Conservation (phyloP, 2,329 filamentous ascomycete genomes). For the Colletotrichum sidae region DNA sequence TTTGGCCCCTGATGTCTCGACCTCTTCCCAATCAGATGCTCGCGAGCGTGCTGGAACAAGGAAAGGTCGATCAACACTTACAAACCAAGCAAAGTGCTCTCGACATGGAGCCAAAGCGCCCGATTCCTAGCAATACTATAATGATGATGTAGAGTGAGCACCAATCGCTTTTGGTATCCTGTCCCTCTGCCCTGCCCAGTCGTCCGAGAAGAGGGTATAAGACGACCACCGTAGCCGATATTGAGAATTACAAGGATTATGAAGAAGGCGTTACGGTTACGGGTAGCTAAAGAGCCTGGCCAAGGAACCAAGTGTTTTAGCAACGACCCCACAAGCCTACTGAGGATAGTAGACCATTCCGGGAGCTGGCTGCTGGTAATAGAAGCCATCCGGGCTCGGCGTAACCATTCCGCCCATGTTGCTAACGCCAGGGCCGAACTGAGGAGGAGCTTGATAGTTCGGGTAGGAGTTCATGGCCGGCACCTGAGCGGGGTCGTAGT, state of each 20-base stretch:
- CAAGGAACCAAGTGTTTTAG: slow-evolving; percentile 21
- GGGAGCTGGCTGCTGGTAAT: slow-evolving; percentile 69
- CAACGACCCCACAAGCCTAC: slow-evolving; percentile 51
- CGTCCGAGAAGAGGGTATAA: slow-evolving; percentile 34
- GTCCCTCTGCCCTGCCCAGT: slow-evolving; percentile 29
- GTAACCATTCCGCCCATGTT: slow-evolving; percentile 81
- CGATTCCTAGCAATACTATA: slow-evolving; percentile 35
- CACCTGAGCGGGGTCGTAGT: slow-evolving; percentile 84
- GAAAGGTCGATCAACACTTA: slow-evolving; percentile 7
- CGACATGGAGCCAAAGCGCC: slow-evolving; percentile 21
- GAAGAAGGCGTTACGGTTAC: slow-evolving; percentile 38
- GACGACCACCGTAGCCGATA: slow-evolving; percentile 25
- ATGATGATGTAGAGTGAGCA: slow-evolving; percentile 27
- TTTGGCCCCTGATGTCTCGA: neutral
- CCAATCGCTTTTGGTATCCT: slow-evolving; percentile 33
- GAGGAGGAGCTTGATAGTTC: slow-evolving; percentile 57
- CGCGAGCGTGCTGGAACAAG: slow-evolving; percentile 16
- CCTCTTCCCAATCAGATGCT: slow-evolving; percentile 12
- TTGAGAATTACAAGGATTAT: slow-evolving; percentile 48
- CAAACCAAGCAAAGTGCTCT: slow-evolving; percentile 14
- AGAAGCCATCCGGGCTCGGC: slow-evolving; percentile 75
- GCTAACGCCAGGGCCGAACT: slow-evolving; percentile 60
- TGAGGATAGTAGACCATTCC: slow-evolving; percentile 73
- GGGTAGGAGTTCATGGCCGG: slow-evolving; percentile 61
- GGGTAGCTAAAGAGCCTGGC: neutral